Base-by-base conservation (phyloP, 306 rosid species). In the Geum urbanum region DNA sequence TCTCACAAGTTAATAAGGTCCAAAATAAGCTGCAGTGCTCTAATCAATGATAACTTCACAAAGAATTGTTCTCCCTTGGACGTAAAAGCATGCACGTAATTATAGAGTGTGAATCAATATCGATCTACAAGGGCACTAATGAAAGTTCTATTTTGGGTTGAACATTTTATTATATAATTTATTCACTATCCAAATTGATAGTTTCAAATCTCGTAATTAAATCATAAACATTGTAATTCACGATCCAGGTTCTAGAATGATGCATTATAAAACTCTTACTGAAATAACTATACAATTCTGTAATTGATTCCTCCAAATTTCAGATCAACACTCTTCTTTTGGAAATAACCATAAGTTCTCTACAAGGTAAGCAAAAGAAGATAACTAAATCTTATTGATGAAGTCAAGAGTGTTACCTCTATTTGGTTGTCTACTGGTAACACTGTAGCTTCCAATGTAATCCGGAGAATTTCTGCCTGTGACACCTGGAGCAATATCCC, bases 401-500 rank as follows among this genome's bases (percentile, higher is more conserved):
- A 65, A 83, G 73, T 64, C 59, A 69, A 74, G 70, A 68, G 75
- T 56, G 72, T 74, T 84, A 92, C 98, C 98, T 89, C 95, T 89
- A 88, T 82, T 89, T 75, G 96, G 41, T 55, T 89, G 95, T 84
- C 96, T 89, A 83, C 81, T 86, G 61, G 86, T 72, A 74, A 86
- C 92, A 72, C 68, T 84, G 85, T 86, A 92, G 79, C 81, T 85
- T 74, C 89, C 96, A 72, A 89, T 80, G 75, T 79, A 89, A 47
- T 83, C 90, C 79, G 85, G 95, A 49, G 98, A 87, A 74, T 63
- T 81, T 70, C 82, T 84, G 54, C 82, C 79, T 3, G 84, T 77
- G 77, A 83, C 83, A 72, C 83, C 96, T 10, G 95, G 84, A 80
- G 89, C 77, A 66, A 87, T 75, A 71, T 79, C 83, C 49, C 83